Conservation (phyloP, 495 filamentous ascomycete genomes). For the Aspergillus saccharolyticus region DNA sequence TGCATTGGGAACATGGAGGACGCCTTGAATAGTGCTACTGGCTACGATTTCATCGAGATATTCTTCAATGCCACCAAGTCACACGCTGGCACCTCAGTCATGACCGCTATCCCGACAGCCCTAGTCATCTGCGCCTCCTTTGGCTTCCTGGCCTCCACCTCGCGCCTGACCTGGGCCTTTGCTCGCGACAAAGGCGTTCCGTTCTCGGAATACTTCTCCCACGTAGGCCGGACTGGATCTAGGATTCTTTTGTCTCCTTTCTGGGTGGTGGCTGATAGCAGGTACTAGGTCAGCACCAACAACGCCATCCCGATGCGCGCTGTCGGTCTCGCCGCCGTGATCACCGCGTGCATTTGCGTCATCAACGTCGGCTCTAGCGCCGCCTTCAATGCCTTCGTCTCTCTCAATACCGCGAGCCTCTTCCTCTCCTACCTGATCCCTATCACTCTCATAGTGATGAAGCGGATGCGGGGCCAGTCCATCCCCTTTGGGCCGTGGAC, state of each 20-base stretch:
- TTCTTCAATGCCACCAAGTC: constrained; percentile 23
- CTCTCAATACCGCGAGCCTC: constrained; percentile 34
- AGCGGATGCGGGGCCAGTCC: background rate
- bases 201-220: constrained; percentile 34
- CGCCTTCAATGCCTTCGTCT: constrained; percentile 51
- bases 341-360: constrained; percentile 7
- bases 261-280: background rate
- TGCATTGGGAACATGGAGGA: constrained; percentile 27
- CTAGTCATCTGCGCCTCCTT: background rate
- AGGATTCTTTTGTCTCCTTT: no score
- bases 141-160: constrained; percentile 2
- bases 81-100: constrained; percentile 13
- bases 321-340: constrained; percentile 5
- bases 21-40: constrained; percentile 20
- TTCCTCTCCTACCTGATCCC: constrained; percentile 26
- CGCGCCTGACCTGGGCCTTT: constrained; percentile 1
- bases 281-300: background rate
- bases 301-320: constrained; percentile 9
- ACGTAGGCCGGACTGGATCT: no score
- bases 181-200: no score
- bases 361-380: constrained; percentile 40
- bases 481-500: background rate
- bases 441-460: background rate
- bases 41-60: constrained; percentile 24
- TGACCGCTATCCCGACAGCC: constrained; percentile 12